Evolutionary conservation across 2,329 filamentous ascomycete species (phyloP), one percentile per base, ranked within the genome.

Genomic region (Xylaria polymorpha): DNA sequence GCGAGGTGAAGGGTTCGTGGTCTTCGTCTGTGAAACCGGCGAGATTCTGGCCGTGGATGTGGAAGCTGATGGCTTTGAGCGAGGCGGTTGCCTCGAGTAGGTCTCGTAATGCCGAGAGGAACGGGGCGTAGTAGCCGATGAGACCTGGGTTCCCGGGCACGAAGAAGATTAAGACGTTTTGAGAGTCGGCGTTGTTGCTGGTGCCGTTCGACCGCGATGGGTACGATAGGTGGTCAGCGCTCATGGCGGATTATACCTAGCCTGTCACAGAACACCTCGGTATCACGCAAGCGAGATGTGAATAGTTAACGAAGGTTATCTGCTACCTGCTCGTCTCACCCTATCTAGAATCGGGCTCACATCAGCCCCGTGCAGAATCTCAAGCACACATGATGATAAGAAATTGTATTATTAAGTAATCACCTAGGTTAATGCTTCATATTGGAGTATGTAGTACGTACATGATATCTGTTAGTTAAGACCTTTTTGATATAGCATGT

Each of bases 141-240:
- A 94, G 83, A 5, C 92, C 92, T 5, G 92, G 92, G 72, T 95
- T 95, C 22, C 92, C 92, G 35, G 91, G 88, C 48, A 95, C 85
- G 79, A 93, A 91, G 81, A 89, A 94, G 73, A 94, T 81, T 59
- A 94, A 85, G 69, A 80, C 81, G 25, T 77, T 56, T 32, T 68
- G 71, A 18, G 39, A 51, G 25, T 25, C 46, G n/a, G n/a, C n/a
- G 18, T 60, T 59, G 46, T 20, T 51, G 25, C 60, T 68, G 51
- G 66, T 56, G n/a, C 29, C 44, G 46, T 32, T 51, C 3, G 64
- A 59, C 48, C 50, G 50, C 29, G 70, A 44, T n/a, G 70, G 65
- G 56, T 61, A 70, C 32, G 65, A 72, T 46, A 72, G 10, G 60
- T 67, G 48, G 35, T 70, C 60, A 32, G 50, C 50, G 6, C 15